phyloP scores from a whole-genome alignment of 176 grass and related monocot genomes.

The Chloris gayana region DNA sequence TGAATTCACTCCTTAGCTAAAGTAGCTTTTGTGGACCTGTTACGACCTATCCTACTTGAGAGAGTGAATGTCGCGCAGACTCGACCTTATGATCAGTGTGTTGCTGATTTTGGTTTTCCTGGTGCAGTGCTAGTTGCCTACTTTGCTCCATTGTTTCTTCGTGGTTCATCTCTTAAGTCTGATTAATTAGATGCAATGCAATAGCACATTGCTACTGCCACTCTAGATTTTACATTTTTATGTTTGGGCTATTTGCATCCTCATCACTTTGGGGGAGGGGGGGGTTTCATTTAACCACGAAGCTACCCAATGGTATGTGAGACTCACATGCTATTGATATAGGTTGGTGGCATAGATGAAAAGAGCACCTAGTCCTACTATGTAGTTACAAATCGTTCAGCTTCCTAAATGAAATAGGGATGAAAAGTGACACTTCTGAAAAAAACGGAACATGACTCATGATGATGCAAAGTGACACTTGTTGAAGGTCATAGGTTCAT shows the following conservation, averaged over 20 bases:
- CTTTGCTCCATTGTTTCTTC: background rate
- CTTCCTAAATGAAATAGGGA: background rate
- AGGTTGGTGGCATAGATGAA: no score
- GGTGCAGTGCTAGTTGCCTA: no score
- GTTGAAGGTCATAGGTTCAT: slow-evolving; percentile 29
- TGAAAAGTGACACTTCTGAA: slow-evolving; percentile 4
- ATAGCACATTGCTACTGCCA: background rate
- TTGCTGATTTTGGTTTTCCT: slow-evolving; percentile 2
- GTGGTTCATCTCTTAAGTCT: background rate
- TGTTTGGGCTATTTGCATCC: background rate
- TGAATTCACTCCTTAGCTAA: slow-evolving; percentile 2
- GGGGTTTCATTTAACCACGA: no score
- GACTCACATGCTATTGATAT: no score
- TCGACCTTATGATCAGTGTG: background rate
- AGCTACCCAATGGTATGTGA: no score
- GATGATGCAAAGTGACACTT: slow-evolving; percentile 4
- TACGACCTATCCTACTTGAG: background rate
- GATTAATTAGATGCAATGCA: background rate
- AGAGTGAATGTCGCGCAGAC: background rate
- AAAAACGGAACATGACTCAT: slow-evolving; percentile 11
- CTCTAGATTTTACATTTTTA: background rate
- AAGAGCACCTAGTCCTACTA: background rate
- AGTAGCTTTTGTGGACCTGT: background rate
- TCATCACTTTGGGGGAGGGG: no score
- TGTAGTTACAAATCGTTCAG: background rate